Evolutionary conservation across 75 land plant genomes (phyloP).

Genomic region (Azolla pinnata): DNA sequence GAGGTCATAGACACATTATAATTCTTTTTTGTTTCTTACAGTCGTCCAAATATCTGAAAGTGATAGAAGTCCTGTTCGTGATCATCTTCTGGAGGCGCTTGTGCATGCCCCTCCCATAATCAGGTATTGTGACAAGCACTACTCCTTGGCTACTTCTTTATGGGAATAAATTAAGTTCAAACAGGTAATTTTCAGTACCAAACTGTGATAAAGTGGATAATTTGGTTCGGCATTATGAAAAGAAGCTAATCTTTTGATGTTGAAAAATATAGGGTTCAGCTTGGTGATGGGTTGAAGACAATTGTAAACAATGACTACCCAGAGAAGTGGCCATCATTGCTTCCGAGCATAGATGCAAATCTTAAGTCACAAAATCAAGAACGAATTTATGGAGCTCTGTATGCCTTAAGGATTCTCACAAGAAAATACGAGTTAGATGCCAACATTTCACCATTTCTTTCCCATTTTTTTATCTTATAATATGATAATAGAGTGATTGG

Average conservation of each 20-base stretch:
- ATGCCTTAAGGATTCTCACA: slow-evolving; percentile 79
- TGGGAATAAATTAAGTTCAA: too few relatives aligned
- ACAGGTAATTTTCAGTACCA: background rate
- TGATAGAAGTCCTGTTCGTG: slow-evolving; percentile 63
- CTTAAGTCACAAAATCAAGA: slow-evolving; percentile 64
- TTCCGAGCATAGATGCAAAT: slow-evolving; percentile 66
- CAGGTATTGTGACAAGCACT: slow-evolving; percentile 39
- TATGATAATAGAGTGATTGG: background rate
- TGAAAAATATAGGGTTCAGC: slow-evolving; percentile 49
- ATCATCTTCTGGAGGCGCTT: slow-evolving; percentile 68
- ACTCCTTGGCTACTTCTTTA: too few relatives aligned
- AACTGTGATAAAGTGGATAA: background rate
- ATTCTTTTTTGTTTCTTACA: slow-evolving; percentile 1
- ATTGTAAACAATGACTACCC: slow-evolving; percentile 89
- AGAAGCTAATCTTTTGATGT: background rate
- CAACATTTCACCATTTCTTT: background rate
- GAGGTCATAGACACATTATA: too few relatives aligned
- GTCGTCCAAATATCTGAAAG: slow-evolving; percentile 25
- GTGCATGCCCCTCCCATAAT: slow-evolving; percentile 68
- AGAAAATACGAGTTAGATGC: slow-evolving; percentile 92
- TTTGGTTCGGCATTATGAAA: background rate
- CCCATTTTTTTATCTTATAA: background rate
- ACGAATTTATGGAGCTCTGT: slow-evolving; percentile 73
- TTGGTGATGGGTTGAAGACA: slow-evolving; percentile 91
- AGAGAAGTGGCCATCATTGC: slow-evolving; percentile 83